phyloP scores from a whole-genome alignment of 2,329 filamentous ascomycete species.

The Cryphonectria naterciae region DNA sequence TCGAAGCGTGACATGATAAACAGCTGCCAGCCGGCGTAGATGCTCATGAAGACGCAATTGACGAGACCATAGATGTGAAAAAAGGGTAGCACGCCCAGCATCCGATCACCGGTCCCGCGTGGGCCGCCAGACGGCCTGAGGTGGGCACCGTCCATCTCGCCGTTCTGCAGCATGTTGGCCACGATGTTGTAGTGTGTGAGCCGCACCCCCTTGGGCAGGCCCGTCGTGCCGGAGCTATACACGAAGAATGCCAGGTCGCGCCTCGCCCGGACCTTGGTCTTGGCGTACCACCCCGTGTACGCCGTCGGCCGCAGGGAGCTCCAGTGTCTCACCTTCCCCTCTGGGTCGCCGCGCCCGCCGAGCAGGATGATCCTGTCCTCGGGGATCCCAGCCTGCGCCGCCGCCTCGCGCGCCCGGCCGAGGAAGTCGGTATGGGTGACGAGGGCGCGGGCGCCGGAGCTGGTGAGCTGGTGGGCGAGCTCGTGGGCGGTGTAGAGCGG shows the following conservation, averaged over 20 bases:
- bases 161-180: slow-evolving; percentile 67
- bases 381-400: slow-evolving; percentile 69
- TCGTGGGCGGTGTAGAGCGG: slow-evolving; percentile 85
- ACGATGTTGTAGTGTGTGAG: slow-evolving; percentile 83
- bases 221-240: slow-evolving; percentile 89
- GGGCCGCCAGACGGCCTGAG: slow-evolving; percentile 61
- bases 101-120: slow-evolving; percentile 68
- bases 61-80: slow-evolving; percentile 89
- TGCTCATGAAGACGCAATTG: slow-evolving; percentile 69
- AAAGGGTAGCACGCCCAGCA: slow-evolving; percentile 83
- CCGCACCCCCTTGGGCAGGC: slow-evolving; percentile 89
- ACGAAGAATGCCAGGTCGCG: slow-evolving; percentile 83
- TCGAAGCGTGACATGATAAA: slow-evolving; percentile 82
- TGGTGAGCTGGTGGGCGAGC: slow-evolving; percentile 80
- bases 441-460: slow-evolving; percentile 74
- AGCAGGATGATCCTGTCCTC: slow-evolving; percentile 75
- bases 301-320: slow-evolving; percentile 68
- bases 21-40: slow-evolving; percentile 68
- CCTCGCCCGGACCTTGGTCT: slow-evolving; percentile 64
- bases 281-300: slow-evolving; percentile 59
- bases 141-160: slow-evolving; percentile 56
- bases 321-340: slow-evolving; percentile 70
- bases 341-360: slow-evolving; percentile 67
- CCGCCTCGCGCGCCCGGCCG: slow-evolving; percentile 67
- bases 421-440: slow-evolving; percentile 74